phyloP scores from a whole-genome alignment of 352 stramenopile species.

The Globisporangium polare region DNA sequence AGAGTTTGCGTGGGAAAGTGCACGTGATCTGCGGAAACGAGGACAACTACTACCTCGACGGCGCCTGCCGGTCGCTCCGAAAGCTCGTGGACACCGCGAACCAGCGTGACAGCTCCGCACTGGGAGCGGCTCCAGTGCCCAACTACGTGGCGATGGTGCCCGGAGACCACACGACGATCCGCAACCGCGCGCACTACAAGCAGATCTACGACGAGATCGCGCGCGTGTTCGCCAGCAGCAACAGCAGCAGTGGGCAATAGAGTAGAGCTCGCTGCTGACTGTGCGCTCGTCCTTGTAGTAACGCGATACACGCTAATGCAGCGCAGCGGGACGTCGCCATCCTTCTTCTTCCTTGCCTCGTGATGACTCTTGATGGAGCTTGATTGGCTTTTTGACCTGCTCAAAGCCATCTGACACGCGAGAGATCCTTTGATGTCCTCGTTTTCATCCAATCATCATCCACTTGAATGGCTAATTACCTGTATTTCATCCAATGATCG shows the following conservation, averaged over 20 bases:
- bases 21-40: slow-evolving; percentile 71
- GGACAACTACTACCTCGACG: slow-evolving; percentile 77
- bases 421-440: not conserved
- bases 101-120: slow-evolving; percentile 7
- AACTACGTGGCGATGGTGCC: slow-evolving; percentile 72
- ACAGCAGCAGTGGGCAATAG: slow-evolving; percentile 5
- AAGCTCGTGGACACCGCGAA: slow-evolving; percentile 33
- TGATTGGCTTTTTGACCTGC: not conserved
- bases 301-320: not conserved
- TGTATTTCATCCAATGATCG: slow-evolving; percentile 3
- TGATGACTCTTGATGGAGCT: not conserved
- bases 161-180: slow-evolving; percentile 70
- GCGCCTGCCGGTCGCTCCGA: slow-evolving; percentile 56
- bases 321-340: not conserved
- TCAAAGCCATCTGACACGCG: not conserved
- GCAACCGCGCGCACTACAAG: slow-evolving; percentile 58
- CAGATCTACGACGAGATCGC: slow-evolving; percentile 66
- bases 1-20: slow-evolving; percentile 54
- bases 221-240: slow-evolving; percentile 14
- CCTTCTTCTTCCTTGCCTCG: not conserved
- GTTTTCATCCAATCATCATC: slow-evolving; percentile 2
- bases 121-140: slow-evolving; percentile 17
- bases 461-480: not conserved
- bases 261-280: not conserved
- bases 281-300: not conserved